phyloP scores from a whole-genome alignment of 768 basidiomycete species.

The Daedaleopsis nitida region DNA sequence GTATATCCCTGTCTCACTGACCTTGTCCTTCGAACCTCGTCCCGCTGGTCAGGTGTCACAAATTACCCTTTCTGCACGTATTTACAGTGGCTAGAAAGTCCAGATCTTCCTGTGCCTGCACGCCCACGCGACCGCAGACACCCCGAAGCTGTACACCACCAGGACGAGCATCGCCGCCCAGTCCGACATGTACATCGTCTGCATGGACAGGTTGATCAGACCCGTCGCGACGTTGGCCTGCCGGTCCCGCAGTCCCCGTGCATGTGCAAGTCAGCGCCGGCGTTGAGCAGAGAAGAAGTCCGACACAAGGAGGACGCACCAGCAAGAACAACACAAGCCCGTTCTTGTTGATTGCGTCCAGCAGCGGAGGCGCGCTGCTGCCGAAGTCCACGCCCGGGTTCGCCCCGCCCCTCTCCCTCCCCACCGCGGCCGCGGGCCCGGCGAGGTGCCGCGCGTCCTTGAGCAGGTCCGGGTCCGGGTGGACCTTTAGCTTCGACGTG shows the following conservation, averaged over 20 bases:
- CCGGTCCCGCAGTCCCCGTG: neutral
- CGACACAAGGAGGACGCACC: slow-evolving; percentile 46
- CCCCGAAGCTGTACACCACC: slow-evolving; percentile 53
- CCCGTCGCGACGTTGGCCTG: slow-evolving; percentile 92
- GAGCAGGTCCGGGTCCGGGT: slow-evolving; percentile 28
- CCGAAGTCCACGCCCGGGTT: slow-evolving; percentile 22
- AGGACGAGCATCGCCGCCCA: slow-evolving; percentile 63
- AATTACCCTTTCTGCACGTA: too few species aligned
- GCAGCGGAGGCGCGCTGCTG: slow-evolving; percentile 46
- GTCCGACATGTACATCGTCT: slow-evolving; percentile 78
- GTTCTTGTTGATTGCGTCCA: slow-evolving; percentile 85
- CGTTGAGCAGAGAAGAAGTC: too few species aligned
- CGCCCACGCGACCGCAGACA: slow-evolving; percentile 69
- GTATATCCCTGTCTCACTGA: too few species aligned
- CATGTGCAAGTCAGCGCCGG: slow-evolving; percentile 1
- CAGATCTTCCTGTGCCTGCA: slow-evolving; percentile 39
- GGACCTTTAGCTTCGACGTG: slow-evolving; percentile 38
- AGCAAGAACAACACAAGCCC: slow-evolving; percentile 78
- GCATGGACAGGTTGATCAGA: slow-evolving; percentile 73
- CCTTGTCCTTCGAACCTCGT: too few species aligned
- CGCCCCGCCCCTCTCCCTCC: neutral
- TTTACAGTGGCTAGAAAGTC: slow-evolving; percentile 25
- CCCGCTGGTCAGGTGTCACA: too few species aligned
- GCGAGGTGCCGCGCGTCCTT: slow-evolving; percentile 23
- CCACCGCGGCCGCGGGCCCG: neutral